Evolutionary conservation across 2,329 filamentous ascomycete species (phyloP).

Genomic region (Fonsecaea pedrosoi): DNA sequence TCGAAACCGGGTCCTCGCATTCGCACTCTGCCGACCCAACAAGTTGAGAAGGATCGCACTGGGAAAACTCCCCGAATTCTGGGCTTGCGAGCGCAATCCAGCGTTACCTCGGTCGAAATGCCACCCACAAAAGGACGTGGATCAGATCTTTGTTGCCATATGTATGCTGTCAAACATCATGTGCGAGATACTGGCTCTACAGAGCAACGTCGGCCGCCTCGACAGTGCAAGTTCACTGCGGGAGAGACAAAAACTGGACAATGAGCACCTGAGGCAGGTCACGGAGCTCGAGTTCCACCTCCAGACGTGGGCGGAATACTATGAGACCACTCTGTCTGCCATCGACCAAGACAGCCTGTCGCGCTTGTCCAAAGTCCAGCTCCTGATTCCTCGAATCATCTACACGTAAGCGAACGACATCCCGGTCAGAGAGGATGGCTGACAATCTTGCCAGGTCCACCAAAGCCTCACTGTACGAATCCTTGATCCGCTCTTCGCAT

Average conservation of each 20-base stretch:
- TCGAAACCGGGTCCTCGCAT: neutral
- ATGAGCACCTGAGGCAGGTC: neutral
- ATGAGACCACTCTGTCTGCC: conserved; percentile 1
- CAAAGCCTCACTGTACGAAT: conserved; percentile 12
- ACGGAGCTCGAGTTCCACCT: neutral
- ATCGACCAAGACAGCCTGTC: conserved; percentile 4
- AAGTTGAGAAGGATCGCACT: neutral
- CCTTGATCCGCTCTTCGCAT: conserved; percentile 1
- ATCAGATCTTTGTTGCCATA: conserved; percentile 7
- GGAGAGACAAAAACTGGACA: conserved; percentile 3
- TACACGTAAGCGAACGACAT: neutral
- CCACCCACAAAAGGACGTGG: neutral
- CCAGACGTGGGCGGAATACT: conserved; percentile 5
- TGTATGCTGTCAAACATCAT: neutral
- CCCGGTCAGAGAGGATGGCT: neutral
- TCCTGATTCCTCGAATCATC: conserved; percentile 7
- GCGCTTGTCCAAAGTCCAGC: neutral
- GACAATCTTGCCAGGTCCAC: neutral
- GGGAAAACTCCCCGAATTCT: neutral
- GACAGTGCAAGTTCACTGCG: neutral
- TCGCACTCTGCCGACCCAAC: conserved; percentile 7
- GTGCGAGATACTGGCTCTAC: conserved; percentile 4
- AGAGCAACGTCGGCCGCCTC: neutral
- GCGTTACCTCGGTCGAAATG: neutral
- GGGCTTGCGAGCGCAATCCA: neutral